These are phyloP conservation scores for Ogataea corticis DNA, from an alignment of 805 yeast species.

Conservation along the genomic window DNA sequence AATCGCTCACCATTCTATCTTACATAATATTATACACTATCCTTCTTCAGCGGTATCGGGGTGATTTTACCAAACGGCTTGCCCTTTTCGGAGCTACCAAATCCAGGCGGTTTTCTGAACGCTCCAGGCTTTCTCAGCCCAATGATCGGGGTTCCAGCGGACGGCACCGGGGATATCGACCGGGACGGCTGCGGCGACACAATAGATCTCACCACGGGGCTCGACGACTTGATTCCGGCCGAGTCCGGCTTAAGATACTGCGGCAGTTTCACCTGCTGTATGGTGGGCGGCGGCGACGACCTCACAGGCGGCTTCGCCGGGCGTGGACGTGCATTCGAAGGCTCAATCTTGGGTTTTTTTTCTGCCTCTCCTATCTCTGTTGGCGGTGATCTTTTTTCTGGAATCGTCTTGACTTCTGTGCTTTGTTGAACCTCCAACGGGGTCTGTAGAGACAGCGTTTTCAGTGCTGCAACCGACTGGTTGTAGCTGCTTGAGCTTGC, in stretches of 20 bases:
- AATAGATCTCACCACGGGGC: constrained; percentile 19
- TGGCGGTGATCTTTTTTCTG: constrained; percentile 24
- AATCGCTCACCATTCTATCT: too few species aligned
- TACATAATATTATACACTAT: constrained; percentile 1
- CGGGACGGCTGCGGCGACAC: constrained; percentile 13
- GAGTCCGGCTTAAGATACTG: constrained; percentile 33
- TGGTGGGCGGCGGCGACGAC: constrained; percentile 12
- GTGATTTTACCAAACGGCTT: constrained; percentile 23
- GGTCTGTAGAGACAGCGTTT: constrained; percentile 18
- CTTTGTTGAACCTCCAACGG: constrained; percentile 1
- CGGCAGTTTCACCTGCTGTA: constrained; percentile 30
- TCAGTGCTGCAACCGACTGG: constrained; percentile 8
- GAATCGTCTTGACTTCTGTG: constrained; percentile 6
- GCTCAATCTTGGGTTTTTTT: not conserved
- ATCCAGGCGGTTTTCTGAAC: constrained; percentile 32
- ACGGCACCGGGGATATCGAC: not conserved
- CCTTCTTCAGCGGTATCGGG: constrained; percentile 6
- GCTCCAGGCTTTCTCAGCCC: constrained; percentile 37
- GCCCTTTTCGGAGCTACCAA: constrained; percentile 7
- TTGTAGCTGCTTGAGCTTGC: constrained; percentile 3
- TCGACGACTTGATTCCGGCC: constrained; percentile 11
- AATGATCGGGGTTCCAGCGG: constrained; percentile 7
- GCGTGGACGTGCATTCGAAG: not conserved
- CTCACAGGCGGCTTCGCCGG: constrained; percentile 7
- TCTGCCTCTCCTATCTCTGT: not conserved